A percentile compares a stretch with the other conserved stretches of the same genome.
phyloP scores from a whole-genome alignment of 164 flowering plant species.

The Stephania cephalantha region DNA sequence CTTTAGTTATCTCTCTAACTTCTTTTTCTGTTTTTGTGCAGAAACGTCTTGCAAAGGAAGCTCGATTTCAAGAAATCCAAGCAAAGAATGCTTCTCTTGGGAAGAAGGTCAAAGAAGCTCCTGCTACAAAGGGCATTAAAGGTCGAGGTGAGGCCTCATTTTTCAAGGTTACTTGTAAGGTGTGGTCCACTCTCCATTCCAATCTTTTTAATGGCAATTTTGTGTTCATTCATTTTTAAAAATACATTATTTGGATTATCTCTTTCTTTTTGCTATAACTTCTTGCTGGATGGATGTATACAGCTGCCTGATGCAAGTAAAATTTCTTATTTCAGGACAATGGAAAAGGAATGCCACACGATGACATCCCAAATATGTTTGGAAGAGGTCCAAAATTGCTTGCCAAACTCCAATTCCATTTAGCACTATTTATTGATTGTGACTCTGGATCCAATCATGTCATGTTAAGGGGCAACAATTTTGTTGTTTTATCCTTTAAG shows the following conservation, averaged over 20 bases:
- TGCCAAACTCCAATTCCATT: constrained; percentile 16
- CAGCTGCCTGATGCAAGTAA: neutral
- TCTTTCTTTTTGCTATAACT: neutral
- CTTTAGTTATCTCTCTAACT: neutral
- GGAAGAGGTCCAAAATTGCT: constrained; percentile 66
- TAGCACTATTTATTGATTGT: neutral
- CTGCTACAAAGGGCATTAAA: constrained; percentile 53
- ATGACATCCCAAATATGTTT: constrained; percentile 99
- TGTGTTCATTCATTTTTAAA: neutral
- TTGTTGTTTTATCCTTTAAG: neutral
- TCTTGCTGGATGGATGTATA: neutral
- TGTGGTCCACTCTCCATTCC: constrained; percentile 24
- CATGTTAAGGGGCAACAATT: neutral
- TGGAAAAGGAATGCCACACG: constrained; percentile 99
- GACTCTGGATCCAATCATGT: constrained; percentile 5
- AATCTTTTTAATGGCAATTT: neutral
- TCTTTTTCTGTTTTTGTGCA: constrained; percentile 16
- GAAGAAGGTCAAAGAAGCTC: constrained; percentile 69
- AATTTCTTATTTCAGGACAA: constrained; percentile 63
- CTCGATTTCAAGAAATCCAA: constrained; percentile 74
- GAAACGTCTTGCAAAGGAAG: constrained; percentile 97
- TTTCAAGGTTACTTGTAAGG: constrained; percentile 96
- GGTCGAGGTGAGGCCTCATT: constrained; percentile 92
- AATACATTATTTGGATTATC: neutral
- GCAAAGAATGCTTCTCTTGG: constrained; percentile 78